Conservation (phyloP, 106 monocot genomes). For the Iris macrosiphon region DNA sequence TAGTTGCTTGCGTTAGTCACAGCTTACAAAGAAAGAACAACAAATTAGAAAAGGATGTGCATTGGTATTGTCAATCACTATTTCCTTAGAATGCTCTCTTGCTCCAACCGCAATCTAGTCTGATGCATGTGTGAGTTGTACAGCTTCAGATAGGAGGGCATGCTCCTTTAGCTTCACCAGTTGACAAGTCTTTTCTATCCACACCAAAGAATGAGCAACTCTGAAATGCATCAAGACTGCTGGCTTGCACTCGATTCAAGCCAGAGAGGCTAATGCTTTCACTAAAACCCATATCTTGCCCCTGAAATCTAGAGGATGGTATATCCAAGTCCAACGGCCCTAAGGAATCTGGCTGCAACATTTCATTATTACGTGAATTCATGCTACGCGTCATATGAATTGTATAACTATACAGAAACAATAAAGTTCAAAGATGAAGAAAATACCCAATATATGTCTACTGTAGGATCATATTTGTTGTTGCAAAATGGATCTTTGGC, state of each 20-base stretch:
- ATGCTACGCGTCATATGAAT: no score
- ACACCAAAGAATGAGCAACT: slow-evolving; percentile 34
- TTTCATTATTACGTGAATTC: no score
- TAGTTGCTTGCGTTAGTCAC: no score
- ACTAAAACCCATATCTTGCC: slow-evolving; percentile 40
- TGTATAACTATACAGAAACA: no score
- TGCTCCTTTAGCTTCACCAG: slow-evolving; percentile 9
- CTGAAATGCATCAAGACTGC: slow-evolving; percentile 62
- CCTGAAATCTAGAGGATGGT: slow-evolving; percentile 52
- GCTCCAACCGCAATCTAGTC: no score
- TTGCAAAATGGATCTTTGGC: slow-evolving; percentile 6
- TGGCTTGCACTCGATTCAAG: slow-evolving; percentile 47
- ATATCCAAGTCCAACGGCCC: slow-evolving; percentile 78
- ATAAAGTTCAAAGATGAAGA: background rate
- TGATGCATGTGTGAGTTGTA: no score
- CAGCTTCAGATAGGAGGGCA: no score
- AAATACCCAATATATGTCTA: slow-evolving; percentile 82
- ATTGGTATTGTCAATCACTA: no score
- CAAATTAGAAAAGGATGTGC: no score
- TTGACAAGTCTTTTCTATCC: slow-evolving; percentile 26
- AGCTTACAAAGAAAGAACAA: no score
- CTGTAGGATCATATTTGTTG: slow-evolving; percentile 15
- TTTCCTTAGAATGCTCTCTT: no score
- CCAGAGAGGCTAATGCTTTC: slow-evolving; percentile 44
- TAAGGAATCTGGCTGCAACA: slow-evolving; percentile 82